These are phyloP conservation scores for Populus trichocarpa DNA, from an alignment of 441 rosid species.

Conservation along the genomic window DNA sequence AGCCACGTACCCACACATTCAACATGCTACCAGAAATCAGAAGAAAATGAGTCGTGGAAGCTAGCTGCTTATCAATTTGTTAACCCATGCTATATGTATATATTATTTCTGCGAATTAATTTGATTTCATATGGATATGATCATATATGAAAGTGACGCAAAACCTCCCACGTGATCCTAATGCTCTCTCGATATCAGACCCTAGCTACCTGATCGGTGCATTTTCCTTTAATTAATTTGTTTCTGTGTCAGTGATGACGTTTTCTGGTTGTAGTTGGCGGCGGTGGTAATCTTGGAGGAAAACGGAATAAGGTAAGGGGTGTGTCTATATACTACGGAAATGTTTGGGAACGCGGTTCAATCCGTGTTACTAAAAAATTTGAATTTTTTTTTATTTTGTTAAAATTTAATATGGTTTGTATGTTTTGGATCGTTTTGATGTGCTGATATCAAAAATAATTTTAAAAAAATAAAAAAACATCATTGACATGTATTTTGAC, in stretches of 20 bases:
- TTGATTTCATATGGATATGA: background rate
- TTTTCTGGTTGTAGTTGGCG: background rate
- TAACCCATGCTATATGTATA: background rate
- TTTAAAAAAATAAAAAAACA: too few species aligned
- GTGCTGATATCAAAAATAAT: too few species aligned
- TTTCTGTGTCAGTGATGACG: background rate
- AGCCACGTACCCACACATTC: background rate
- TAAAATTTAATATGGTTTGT: too few species aligned
- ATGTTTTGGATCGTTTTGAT: too few species aligned
- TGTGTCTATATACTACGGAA: too few species aligned
- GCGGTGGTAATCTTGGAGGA: background rate
- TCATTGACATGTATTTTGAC: too few species aligned
- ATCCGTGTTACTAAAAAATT: too few species aligned
- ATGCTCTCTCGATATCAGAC: background rate
- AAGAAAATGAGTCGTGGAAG: conserved; percentile 10
- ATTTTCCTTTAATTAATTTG: background rate
- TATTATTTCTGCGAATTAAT: background rate
- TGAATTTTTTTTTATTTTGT: too few species aligned
- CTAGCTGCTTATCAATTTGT: background rate
- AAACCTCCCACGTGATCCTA: conserved; percentile 14
- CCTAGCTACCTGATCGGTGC: background rate
- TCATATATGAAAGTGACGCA: background rate
- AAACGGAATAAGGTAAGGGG: too few species aligned
- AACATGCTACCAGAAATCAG: background rate
- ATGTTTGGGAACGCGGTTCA: too few species aligned